These are phyloP conservation scores for Hericium erinaceus DNA, from an alignment of 768 basidiomycete genomes.

Conservation along the genomic window DNA sequence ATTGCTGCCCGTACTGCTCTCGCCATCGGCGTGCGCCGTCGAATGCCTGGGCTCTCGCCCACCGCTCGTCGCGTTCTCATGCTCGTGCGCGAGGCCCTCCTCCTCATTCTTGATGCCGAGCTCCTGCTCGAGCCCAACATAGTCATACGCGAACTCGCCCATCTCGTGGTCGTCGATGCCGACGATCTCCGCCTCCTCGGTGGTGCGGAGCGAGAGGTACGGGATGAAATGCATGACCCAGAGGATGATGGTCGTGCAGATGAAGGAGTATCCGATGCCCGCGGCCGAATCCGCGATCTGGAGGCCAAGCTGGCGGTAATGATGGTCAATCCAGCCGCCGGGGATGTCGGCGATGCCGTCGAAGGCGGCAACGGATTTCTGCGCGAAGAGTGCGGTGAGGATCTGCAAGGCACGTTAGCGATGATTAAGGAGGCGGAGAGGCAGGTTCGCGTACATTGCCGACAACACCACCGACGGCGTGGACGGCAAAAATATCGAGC, in stretches of 20 bases:
- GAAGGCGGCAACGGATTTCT: conserved; percentile 33
- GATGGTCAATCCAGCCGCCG: conserved; percentile 37
- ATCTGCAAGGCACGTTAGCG: conserved; percentile 23
- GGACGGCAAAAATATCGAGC: conserved; percentile 87
- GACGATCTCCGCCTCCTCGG: conserved; percentile 16
- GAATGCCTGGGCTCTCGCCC: conserved; percentile 11
- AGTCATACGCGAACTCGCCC: conserved; percentile 87
- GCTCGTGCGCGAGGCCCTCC: conserved; percentile 11
- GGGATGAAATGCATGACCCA: conserved; percentile 39
- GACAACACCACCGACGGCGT: conserved; percentile 68
- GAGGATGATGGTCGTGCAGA: conserved; percentile 28
- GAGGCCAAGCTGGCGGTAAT: conserved; percentile 33
- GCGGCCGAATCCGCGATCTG: conserved; percentile 31
- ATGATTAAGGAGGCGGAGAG: background rate
- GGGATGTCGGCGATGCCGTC: conserved; percentile 35
- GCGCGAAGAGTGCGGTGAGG: conserved; percentile 17
- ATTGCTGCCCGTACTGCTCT: background rate
- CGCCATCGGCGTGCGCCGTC: background rate
- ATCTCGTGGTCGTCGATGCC: conserved; percentile 79
- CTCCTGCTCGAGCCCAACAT: conserved; percentile 51
- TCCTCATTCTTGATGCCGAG: conserved; percentile 10
- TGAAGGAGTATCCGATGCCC: conserved; percentile 25
- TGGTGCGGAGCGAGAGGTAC: conserved; percentile 29
- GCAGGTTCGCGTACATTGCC: conserved; percentile 39
- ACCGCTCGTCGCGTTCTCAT: conserved; percentile 9